phyloP scores from a whole-genome alignment of 805 yeast genomes.

The Yarrowia deformans region DNA sequence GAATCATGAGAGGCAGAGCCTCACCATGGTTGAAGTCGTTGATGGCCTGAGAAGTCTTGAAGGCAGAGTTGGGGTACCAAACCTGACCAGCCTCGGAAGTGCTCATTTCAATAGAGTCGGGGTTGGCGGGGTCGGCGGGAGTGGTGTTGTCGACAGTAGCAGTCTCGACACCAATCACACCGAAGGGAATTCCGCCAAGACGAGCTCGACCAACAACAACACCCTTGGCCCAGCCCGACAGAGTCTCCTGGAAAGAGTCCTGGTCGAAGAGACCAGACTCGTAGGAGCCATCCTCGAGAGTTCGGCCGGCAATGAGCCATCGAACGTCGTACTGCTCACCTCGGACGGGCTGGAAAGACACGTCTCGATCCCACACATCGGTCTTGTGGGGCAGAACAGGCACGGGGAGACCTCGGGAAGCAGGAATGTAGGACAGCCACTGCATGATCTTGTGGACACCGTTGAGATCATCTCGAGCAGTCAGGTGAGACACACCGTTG shows the following conservation, averaged over 20 bases:
- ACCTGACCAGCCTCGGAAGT: conserved; percentile 98
- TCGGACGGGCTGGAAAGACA: conserved; percentile 77
- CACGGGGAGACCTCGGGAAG: conserved; percentile 85
- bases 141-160: conserved; percentile 84
- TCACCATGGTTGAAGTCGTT: conserved; percentile 98
- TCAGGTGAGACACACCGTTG: conserved; percentile 97
- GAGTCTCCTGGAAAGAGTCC: conserved; percentile 92
- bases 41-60: conserved; percentile 98
- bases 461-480: conserved; percentile 95
- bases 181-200: conserved; percentile 97
- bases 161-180: conserved; percentile 97
- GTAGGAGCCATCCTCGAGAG: conserved; percentile 67
- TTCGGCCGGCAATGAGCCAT: conserved; percentile 90
- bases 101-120: conserved; percentile 85
- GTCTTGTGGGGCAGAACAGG: conserved; percentile 74
- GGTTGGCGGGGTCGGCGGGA: conserved; percentile 99
- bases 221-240: conserved; percentile 98
- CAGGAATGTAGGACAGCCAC: conserved; percentile 96
- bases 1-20: conserved; percentile 93
- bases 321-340: conserved; percentile 87
- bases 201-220: conserved; percentile 99
- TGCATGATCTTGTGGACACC: conserved; percentile 94
- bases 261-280: conserved; percentile 91
- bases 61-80: conserved; percentile 99
- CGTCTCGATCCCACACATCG: conserved; percentile 93